Percentiles rank a stretch among this genome's conserved stretches.
Conservation (phyloP, 768 basidiomycete species). For the Mycena galopus region DNA sequence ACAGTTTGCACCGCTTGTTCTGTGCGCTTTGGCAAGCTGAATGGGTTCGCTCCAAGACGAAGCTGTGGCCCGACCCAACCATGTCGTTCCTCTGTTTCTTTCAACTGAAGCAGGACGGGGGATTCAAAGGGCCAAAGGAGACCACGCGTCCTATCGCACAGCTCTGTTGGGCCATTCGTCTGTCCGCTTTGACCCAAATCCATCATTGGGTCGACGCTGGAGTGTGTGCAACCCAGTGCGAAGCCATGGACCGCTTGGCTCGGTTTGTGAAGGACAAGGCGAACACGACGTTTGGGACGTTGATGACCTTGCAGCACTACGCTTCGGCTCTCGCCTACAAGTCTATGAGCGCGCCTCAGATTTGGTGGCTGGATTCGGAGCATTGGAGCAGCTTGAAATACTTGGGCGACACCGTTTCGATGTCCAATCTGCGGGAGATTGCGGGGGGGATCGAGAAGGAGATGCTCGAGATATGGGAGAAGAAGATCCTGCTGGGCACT, state of each 20-base stretch:
- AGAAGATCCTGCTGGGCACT: conserved; percentile 31
- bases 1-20: conserved; percentile 24
- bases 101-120: neutral
- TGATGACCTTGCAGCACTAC: conserved; percentile 35
- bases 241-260: neutral
- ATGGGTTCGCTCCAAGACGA: neutral
- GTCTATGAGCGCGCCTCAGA: conserved; percentile 22
- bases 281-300: conserved; percentile 32
- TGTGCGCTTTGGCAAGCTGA: conserved; percentile 5
- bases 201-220: neutral
- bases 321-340: conserved; percentile 30
- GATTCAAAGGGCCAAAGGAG: conserved; percentile 20
- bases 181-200: conserved; percentile 18
- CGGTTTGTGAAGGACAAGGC: conserved; percentile 31
- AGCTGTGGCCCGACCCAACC: conserved; percentile 33
- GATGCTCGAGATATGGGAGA: conserved; percentile 35
- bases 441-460: conserved; percentile 13
- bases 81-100: conserved; percentile 16
- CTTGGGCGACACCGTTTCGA: conserved; percentile 25
- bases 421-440: conserved; percentile 20
- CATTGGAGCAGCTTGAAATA: conserved; percentile 29
- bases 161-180: conserved; percentile 25
- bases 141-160: conserved; percentile 6
- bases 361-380: conserved; percentile 38
- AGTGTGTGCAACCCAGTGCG: neutral